Conservation (phyloP, 768 basidiomycete species). For the Boletus subcaerulescens region DNA sequence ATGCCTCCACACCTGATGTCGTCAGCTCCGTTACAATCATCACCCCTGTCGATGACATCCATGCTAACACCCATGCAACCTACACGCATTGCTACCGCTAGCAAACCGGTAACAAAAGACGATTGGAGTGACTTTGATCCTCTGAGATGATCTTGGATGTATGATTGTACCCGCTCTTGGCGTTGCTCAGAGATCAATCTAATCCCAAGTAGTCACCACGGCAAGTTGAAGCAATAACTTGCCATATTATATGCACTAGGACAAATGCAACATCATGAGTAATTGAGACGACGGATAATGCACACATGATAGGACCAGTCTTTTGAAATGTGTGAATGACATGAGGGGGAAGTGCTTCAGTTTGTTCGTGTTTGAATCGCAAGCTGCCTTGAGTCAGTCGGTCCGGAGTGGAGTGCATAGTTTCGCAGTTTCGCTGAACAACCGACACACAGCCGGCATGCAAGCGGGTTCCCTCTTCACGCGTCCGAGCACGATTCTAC, state of each 20-base stretch:
- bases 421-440: not conserved
- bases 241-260: too few relatives aligned
- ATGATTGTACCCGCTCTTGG: conserved; percentile 2
- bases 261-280: too few relatives aligned
- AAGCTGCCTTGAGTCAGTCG: not conserved
- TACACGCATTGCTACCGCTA: conserved; percentile 37
- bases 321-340: too few relatives aligned
- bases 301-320: too few relatives aligned
- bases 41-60: conserved; percentile 41
- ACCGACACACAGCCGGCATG: conserved; percentile 11
- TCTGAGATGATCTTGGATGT: conserved; percentile 23
- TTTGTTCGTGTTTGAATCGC: conserved; percentile 27
- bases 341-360: not conserved
- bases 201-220: too few relatives aligned
- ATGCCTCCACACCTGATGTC: conserved; percentile 25
- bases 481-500: not conserved
- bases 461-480: not conserved
- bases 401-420: not conserved
- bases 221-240: too few relatives aligned
- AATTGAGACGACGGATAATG: too few relatives aligned
- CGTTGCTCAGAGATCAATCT: too few relatives aligned
- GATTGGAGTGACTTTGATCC: conserved; percentile 87
- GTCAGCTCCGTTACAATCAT: conserved; percentile 31
- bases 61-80: conserved; percentile 60
- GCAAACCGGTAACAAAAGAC: conserved; percentile 56